phyloP scores from a whole-genome alignment of 2,329 filamentous ascomycete species.

The Fusarium siculi region DNA sequence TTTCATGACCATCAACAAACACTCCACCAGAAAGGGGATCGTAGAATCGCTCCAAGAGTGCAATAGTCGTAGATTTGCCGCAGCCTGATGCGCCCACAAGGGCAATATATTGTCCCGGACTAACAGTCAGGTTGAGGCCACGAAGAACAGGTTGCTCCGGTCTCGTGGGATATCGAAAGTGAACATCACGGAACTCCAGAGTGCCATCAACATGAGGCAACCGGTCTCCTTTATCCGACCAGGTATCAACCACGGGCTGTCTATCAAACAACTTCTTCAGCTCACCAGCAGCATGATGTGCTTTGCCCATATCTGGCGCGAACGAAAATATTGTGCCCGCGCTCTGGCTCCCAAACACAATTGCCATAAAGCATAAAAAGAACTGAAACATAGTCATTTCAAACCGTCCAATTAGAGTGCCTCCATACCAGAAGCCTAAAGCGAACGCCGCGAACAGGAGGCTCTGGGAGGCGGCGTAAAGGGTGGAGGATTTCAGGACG shows the following conservation, averaged over 20 bases:
- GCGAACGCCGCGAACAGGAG: conserved; percentile 86
- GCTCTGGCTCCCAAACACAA: conserved; percentile 71
- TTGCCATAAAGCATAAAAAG: conserved; percentile 87
- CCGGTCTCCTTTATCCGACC: conserved; percentile 75
- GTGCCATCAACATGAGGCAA: conserved; percentile 75
- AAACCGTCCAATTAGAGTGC: conserved; percentile 73
- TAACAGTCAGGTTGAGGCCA: conserved; percentile 78
- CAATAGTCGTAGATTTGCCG: conserved; percentile 94
- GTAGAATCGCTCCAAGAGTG: conserved; percentile 93
- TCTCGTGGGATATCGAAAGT: conserved; percentile 93
- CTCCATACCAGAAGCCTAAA: conserved; percentile 93
- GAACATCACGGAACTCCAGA: conserved; percentile 90
- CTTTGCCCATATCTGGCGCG: conserved; percentile 93
- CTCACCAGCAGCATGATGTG: conserved; percentile 82
- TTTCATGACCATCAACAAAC: conserved; percentile 84
- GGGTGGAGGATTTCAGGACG: conserved; percentile 77
- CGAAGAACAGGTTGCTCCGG: conserved; percentile 92
- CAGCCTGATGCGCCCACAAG: conserved; percentile 95
- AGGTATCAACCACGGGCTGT: conserved; percentile 83
- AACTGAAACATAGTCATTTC: conserved; percentile 88
- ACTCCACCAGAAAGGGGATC: conserved; percentile 85
- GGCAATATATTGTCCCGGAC: conserved; percentile 85
- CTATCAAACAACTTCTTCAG: conserved; percentile 88
- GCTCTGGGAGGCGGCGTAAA: conserved; percentile 88
- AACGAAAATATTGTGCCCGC: conserved; percentile 79